Percentiles rank a stretch among this genome's conserved stretches.
phyloP scores from a whole-genome alignment of 345 rosid genomes.

The Ailanthus altissimus region DNA sequence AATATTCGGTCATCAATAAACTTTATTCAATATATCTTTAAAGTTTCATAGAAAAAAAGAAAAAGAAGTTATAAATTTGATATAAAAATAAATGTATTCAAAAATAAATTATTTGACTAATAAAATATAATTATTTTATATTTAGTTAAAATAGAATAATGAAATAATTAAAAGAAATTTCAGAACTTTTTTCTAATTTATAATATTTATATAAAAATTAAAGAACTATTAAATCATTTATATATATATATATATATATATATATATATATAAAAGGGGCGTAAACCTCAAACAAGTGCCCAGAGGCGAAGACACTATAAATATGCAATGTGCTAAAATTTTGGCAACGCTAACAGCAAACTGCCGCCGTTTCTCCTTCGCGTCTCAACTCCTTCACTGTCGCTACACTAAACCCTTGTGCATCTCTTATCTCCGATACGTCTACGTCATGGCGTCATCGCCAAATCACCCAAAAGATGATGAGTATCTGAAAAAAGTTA shows the following conservation, averaged over 20 bases:
- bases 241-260: not conserved
- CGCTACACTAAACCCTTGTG: constrained; percentile 13
- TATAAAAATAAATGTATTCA: too few species aligned
- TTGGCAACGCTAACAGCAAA: constrained; percentile 34
- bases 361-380: constrained; percentile 37
- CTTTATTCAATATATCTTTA: too few species aligned
- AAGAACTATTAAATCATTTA: too few species aligned
- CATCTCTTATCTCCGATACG: constrained; percentile 19
- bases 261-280: not conserved
- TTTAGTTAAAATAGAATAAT: too few species aligned
- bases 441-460: constrained; percentile 52
- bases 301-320: not conserved
- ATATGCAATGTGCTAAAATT: constrained; percentile 27
- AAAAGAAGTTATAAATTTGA: too few species aligned
- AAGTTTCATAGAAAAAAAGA: too few species aligned
- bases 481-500: constrained; percentile 51
- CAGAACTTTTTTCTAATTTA: too few species aligned
- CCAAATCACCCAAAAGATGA: constrained; percentile 53
- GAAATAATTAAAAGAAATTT: too few species aligned
- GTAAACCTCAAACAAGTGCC: not conserved
- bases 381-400: constrained; percentile 12
- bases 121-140: too few species aligned
- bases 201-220: too few species aligned
- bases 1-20: too few species aligned
- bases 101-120: too few species aligned